These are phyloP conservation scores for Tetrahymena malaccensis DNA, from an alignment of 73 alveolate species.

Conservation along the genomic window DNA sequence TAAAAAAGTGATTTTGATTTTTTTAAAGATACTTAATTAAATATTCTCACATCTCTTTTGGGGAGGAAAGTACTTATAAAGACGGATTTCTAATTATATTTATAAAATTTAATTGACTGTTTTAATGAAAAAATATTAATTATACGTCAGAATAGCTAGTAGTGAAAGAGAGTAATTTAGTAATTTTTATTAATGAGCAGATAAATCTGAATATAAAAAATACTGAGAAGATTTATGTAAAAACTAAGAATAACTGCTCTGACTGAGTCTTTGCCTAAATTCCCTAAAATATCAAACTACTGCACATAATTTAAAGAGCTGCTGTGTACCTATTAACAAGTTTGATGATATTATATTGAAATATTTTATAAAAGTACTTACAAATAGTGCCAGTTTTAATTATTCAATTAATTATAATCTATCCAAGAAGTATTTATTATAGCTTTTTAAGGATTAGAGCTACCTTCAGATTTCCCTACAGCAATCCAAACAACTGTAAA, in stretches of 20 bases:
- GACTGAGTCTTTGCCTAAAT: not conserved
- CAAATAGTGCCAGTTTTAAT: not conserved
- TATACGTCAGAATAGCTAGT: not conserved
- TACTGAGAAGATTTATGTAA: not conserved
- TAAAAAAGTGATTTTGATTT: not conserved
- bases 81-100: not conserved
- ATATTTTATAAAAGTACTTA: not conserved
- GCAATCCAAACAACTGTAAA: not conserved
- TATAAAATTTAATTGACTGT: not conserved
- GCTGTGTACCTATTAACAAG: not conserved
- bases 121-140: not conserved
- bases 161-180: not conserved
- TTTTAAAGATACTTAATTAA: too few relatives aligned
- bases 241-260: not conserved
- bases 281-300: not conserved
- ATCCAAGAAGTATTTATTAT: not conserved
- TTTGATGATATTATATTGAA: not conserved
- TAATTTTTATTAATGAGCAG: not conserved
- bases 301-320: not conserved
- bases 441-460: not conserved
- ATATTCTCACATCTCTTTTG: not conserved
- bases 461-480: not conserved
- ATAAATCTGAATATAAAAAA: not conserved
- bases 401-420: not conserved
- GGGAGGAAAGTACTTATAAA: not conserved